Evolutionary conservation across 164 flowering plant genomes (phyloP), one percentile per base, ranked within the genome.

Genomic region (Berberis thunbergii): DNA sequence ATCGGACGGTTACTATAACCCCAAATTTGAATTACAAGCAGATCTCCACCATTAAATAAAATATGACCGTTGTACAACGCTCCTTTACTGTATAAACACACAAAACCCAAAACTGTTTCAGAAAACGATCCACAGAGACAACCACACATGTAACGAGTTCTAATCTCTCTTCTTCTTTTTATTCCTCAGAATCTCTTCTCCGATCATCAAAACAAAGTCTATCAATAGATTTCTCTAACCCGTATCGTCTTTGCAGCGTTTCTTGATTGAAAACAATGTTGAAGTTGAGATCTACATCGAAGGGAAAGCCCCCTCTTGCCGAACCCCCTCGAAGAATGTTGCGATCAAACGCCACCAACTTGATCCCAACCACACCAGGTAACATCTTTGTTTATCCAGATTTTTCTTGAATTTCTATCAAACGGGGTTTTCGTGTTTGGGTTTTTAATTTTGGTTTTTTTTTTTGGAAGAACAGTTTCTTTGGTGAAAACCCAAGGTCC

Each of bases 231-330:
- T 52, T 52, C 13, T 7, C n/a, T 7, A 41, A 54, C 57, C 50
- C 41, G 38, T 3, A 4, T 40, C 11, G 5, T 60, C 49, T 63
- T 66, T 38, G 49, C 57, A 49, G 49, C 7, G 49, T 64, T 69
- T 46, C 49, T 40, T 48, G 46, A 4, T 40, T 40, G 12, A 11
- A 39, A 3, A 4, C 40, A 13, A 77, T 79, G 82, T 74, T 84
- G 3, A 80, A 39, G 73, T 73, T 77, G 79, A 83, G 64, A 68
- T 64, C 78, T 54, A 66, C 74, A 63, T 64, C 83, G 2, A 62
- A 67, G 64, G 76, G 83, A 40, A 84, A 82, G 65, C 97, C 93
- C 1, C 91, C 95, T 52, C 84, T 91, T 6, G 71, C 84, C 0
- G 82, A 75, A 70, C 82, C 84, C 3, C 65, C 88, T 7, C 86